phyloP scores from a whole-genome alignment of 2,329 filamentous ascomycete genomes.

The Aspergillus vadensis region DNA sequence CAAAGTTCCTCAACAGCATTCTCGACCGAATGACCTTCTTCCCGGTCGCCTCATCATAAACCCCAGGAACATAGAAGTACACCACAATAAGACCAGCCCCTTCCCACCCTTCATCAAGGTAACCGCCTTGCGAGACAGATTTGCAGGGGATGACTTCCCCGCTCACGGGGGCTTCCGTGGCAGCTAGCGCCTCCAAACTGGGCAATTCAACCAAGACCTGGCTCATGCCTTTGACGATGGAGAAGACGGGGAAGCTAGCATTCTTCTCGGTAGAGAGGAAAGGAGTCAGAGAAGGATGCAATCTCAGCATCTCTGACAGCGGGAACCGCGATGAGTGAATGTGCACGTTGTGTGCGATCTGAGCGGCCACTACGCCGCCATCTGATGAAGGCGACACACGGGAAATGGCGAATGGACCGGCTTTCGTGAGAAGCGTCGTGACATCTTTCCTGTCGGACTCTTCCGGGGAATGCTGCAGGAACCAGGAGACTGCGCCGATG shows the following conservation, averaged over 20 bases:
- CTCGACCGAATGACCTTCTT: slow-evolving; percentile 36
- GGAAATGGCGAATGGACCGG: slow-evolving; percentile 57
- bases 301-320: slow-evolving; percentile 24
- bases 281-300: slow-evolving; percentile 30
- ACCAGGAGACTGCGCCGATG: slow-evolving; percentile 57
- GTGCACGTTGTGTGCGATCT: slow-evolving; percentile 41
- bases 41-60: slow-evolving; percentile 62
- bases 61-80: slow-evolving; percentile 38
- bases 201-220: slow-evolving; percentile 68
- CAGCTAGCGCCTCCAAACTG: slow-evolving; percentile 59
- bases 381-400: slow-evolving; percentile 2
- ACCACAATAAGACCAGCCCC: slow-evolving; percentile 28
- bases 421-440: slow-evolving; percentile 55
- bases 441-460: slow-evolving; percentile 15
- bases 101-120: slow-evolving; percentile 40
- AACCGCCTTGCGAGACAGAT: slow-evolving; percentile 7
- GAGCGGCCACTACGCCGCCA: slow-evolving; percentile 27
- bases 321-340: slow-evolving; percentile 35
- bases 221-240: slow-evolving; percentile 45
- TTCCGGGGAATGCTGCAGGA: slow-evolving; percentile 30
- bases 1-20: slow-evolving; percentile 30
- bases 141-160: slow-evolving; percentile 26
- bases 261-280: slow-evolving; percentile 17
- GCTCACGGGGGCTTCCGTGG: slow-evolving; percentile 26
- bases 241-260: slow-evolving; percentile 35